Evolutionary conservation across 345 rosid genomes (phyloP).

Genomic region (Raphanus raphanistrum): DNA sequence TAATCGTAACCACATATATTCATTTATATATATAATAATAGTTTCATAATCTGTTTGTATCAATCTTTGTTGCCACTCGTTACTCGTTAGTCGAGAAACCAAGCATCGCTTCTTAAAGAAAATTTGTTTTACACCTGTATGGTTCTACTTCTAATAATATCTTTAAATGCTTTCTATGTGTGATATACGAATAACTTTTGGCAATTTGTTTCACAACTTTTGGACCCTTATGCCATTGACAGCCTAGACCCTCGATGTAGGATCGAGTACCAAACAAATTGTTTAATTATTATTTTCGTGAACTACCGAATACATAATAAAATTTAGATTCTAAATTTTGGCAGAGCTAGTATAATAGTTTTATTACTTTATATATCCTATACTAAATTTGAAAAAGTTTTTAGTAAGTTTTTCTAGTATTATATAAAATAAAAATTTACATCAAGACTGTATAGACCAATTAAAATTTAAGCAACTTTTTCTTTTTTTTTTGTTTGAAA

Average conservation of each 20-base stretch:
- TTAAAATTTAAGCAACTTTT: not conserved
- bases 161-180: not conserved
- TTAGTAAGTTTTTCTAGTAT: not conserved
- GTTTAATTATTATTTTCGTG: conserved; percentile 22
- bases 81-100: not conserved
- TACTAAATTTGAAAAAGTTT: not conserved
- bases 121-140: conserved; percentile 8
- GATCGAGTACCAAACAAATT: conserved; percentile 1
- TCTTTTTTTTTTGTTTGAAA: not conserved
- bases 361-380: not conserved
- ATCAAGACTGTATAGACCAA: not conserved
- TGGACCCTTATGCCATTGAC: conserved; percentile 23
- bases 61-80: conserved; percentile 16
- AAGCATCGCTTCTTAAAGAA: not conserved
- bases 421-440: not conserved
- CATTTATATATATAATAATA: not conserved
- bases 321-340: not conserved
- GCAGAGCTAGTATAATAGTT: not conserved
- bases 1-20: conserved; percentile 5
- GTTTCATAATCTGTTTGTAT: conserved; percentile 1
- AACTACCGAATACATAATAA: conserved; percentile 18
- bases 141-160: not conserved
- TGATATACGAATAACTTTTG: conserved; percentile 27
- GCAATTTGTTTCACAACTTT: conserved; percentile 32
- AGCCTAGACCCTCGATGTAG: conserved; percentile 31